These are phyloP conservation scores for Haplographium delicatum DNA, from an alignment of 495 filamentous ascomycete species.

Conservation along the genomic window DNA sequence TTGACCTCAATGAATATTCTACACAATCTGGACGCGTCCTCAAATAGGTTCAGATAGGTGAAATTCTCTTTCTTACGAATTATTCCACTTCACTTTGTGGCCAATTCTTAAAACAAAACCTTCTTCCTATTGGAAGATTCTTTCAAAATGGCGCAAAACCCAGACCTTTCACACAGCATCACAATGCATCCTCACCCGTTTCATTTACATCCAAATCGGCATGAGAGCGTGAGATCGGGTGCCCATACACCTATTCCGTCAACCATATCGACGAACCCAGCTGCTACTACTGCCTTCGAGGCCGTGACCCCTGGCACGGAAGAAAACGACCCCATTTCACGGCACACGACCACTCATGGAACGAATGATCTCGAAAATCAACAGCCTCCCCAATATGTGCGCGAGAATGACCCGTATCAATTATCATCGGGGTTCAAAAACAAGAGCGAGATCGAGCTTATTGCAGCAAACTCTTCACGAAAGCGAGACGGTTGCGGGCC, in stretches of 20 bases:
- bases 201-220: conserved; percentile 30
- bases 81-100: too few species aligned
- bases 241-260: conserved; percentile 22
- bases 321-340: conserved; percentile 38
- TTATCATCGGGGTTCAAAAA: conserved; percentile 77
- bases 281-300: conserved; percentile 41
- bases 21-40: too few species aligned
- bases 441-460: conserved; percentile 67
- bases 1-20: too few species aligned
- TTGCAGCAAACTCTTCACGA: conserved; percentile 76
- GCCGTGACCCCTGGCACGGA: conserved; percentile 31
- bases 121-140: background rate
- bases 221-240: conserved; percentile 20
- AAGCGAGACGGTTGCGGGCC: conserved; percentile 53
- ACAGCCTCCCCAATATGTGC: conserved; percentile 45
- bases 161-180: conserved; percentile 36
- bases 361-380: conserved; percentile 61
- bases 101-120: too few species aligned
- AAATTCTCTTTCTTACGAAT: too few species aligned
- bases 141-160: conserved; percentile 22
- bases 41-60: too few species aligned
- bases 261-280: conserved; percentile 22
- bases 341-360: conserved; percentile 30
- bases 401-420: conserved; percentile 71
- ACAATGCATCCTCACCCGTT: conserved; percentile 42